Base-by-base conservation (phyloP, 1,284 basidiomycete species). In the Marasmius tenuissimus region DNA sequence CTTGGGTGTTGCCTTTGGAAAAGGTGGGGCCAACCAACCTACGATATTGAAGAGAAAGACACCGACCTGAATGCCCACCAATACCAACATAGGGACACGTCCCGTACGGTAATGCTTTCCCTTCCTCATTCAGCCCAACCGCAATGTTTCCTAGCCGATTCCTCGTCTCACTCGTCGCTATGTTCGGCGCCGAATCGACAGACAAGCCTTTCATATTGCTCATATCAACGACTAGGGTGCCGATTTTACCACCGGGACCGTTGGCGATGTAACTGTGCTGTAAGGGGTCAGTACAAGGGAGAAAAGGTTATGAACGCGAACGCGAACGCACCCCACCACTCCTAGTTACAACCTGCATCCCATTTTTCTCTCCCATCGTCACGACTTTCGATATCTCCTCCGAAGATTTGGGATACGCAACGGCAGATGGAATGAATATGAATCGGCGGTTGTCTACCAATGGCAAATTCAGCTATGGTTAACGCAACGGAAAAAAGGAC, bases 341-440 rank as follows among this genome's bases (percentile, higher is more conserved):
- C 20, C 52, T 12, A 38, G 52, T 34, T 2, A 54, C 52, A n/a
- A 54, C 37, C 8, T 54, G 38, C 34, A 54, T 11, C 11, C 38
- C 38, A 18, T 61, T 45, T 34, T 33, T 38, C 1, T 14, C 39
- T 9, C 53, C 62, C 22, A 37, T 34, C 11, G 18, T 69, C 35
- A 78, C 68, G 60, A 74, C 75, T 3, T 72, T 69, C 9, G 76
- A 69, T 14, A 78, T 65, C 37, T 74, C 67, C 53, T 72, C 72
- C 4, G 72, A 73, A 11, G 66, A 65, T 12, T 37, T 52, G 16
- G 60, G 62, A 33, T 18, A 59, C 37, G 59, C 57, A 42, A 61
- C 57, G 38, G 60, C 59, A 16, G 50, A 51, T 6, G 63, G 63
- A 7, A 53, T 27, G 16, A 56, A 51, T 9, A 45, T 40, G 22